Base-by-base conservation (phyloP, 148 eudicot genomes). In the Dianthus caryophyllus region DNA sequence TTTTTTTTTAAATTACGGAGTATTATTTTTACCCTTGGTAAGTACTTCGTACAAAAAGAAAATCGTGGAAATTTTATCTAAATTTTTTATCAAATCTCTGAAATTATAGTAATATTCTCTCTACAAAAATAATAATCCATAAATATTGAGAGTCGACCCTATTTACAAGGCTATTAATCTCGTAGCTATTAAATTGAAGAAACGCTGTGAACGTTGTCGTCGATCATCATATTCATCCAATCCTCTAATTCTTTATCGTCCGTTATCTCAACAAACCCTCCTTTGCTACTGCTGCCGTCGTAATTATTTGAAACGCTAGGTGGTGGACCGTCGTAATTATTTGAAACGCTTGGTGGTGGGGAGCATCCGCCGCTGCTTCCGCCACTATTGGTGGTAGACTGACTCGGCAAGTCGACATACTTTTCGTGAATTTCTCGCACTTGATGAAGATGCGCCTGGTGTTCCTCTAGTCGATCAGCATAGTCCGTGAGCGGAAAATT, bases 401-500 rank as follows among this genome's bases (percentile, higher is more conserved):
- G 53, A 5, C 52, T 44, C 52, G 29, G 71, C 43, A 9, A 31
- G 12, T 51, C 38, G 1, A 29, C 29, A 58, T n/a, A 9, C 26
- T 24, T 17, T 0, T 26, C 41, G 9, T 43, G 25, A 29, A 20
- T 46, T 26, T 25, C 18, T 17, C n/a, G 22, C 6, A 9, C n/a
- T 21, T 31, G 72, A 2, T 24, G 31, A 2, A 39, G 50, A 10
- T 65, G 17, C 0, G 27, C 25, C 1, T 36, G 67, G 0, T 20
- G 14, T 17, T 48, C 72, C 10, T 61, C 53, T 7, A 14, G 22
- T 10, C 43, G n/a, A 2, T 48, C 24, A 0, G 78, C 47, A 33
- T 83, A 77, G 7, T 86, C 85, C 1, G 70, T 25, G 4, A 77
- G 50, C 1, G 87, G 72, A 25, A 86, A 86, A 36, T 83, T 86